These are phyloP conservation scores for Puccinia polysora DNA, from an alignment of 1,284 basidiomycete genomes.

Conservation along the genomic window DNA sequence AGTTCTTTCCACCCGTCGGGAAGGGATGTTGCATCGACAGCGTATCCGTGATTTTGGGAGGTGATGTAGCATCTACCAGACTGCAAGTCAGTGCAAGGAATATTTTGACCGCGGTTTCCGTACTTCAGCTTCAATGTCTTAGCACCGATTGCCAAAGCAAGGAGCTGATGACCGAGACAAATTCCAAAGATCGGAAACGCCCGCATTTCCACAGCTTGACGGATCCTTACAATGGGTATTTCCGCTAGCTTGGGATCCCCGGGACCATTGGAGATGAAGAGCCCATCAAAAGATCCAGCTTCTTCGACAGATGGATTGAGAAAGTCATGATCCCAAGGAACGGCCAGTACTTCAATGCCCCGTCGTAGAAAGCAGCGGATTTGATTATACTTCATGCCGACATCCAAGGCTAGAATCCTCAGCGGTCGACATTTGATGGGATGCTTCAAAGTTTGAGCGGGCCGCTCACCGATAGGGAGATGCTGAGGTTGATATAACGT, in stretches of 20 bases:
- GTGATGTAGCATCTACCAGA: conserved; percentile 98
- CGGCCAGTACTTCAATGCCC: conserved; percentile 92
- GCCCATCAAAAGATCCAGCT: conserved; percentile 80
- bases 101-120: conserved; percentile 97
- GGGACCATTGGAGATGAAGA: conserved; percentile 97
- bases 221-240: conserved; percentile 68
- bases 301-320: conserved; percentile 58
- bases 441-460: conserved; percentile 62
- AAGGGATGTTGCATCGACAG: conserved; percentile 78
- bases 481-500: conserved; percentile 66
- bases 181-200: conserved; percentile 94
- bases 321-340: conserved; percentile 96
- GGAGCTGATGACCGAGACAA: conserved; percentile 94
- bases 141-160: conserved; percentile 90
- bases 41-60: conserved; percentile 97
- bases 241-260: conserved; percentile 84
- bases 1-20: conserved; percentile 85
- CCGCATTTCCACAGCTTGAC: conserved; percentile 66
- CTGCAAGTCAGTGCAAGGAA: conserved; percentile 90
- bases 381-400: conserved; percentile 99
- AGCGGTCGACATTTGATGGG: conserved; percentile 68
- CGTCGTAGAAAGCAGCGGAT: conserved; percentile 92
- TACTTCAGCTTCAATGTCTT: conserved; percentile 98
- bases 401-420: conserved; percentile 85
- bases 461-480: conserved; percentile 52